Base-by-base conservation (phyloP, 805 yeast species). In the Candida krabiensis region DNA sequence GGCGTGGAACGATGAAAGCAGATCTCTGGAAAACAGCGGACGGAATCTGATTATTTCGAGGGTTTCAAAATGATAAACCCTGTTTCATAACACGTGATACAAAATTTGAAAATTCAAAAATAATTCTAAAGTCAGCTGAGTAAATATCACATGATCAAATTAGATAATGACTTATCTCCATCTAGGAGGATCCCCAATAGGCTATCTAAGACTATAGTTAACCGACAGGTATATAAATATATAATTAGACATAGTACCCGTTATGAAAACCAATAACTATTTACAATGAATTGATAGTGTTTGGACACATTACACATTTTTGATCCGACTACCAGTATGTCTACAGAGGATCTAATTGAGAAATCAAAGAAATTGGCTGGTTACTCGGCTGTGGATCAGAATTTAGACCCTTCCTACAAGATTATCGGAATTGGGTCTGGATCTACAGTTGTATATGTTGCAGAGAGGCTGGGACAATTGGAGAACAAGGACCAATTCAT, bases 391-490 rank as follows among this genome's bases (percentile, higher is more conserved):
- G 96, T 93, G 19, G 96, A 90, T 60, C 89, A 86, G 42, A 83
- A 89, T 56, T 73, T 86, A 56, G 85, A 87, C 21, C 63, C 73
- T n/a, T 50, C 68, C 26, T 86, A 87, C 46, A 80, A 73, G 52
- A 83, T 87, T 11, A 75, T 93, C 15, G 99, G 99, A 24, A 80
- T 93, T 43, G 99, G 99, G 11, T 87, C 96, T 19, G 99, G 99
- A 2, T 83, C 96, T 18, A 93, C 99, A 0, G 98, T 93, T 2
- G 85, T 93, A 15, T 93, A 87, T 61, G 96, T 86, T 41, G 98
- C 96, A 19, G 98, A 93, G 62, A 73, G 97, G 54, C 73, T 93
- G 38, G 96, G 95, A 6, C 89, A 85, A 62, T 65, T 78, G 46
- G 47, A 58, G 22, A 65, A 71, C 49, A 77, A 83, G 55, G 50